Base-by-base conservation (phyloP, 106 monocot species). In the Apostasia ramifera region DNA sequence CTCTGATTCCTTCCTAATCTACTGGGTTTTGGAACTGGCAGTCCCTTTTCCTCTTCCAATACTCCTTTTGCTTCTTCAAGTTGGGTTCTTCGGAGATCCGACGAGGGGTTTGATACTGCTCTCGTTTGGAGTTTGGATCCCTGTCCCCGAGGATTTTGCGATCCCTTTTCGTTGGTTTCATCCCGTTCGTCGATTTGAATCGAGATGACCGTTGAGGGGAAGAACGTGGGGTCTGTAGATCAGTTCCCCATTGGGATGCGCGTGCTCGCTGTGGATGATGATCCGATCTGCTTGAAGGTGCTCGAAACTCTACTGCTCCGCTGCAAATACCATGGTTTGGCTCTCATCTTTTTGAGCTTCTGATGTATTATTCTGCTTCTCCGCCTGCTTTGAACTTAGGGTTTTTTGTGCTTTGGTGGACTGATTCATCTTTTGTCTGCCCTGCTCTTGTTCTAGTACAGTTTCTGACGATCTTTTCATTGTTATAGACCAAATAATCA, bases 261-360 rank as follows among this genome's bases (percentile, higher is more conserved):
- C 40, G 81, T 81, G 11, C 76, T 81, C n/a, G 76, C 76, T 40
- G 76, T 81, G 15, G 81, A 81, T 61, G 81, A 81, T 66, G 75
- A 81, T 44, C 68, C 66, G 55, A 67, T 47, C 55, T 81, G 81
- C 72, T 63, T 81, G 53, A 81, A 52, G 57, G 51, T 81, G 43
- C 62, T 81, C 51, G 81, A 81, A 55, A 55, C 13, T 38, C 71
- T 76, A 26, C 76, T 81, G n/a, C 76, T 38, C 26, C 71, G 60
- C 51, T 81, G 81, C 81, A 41, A 55, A 54, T 81, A 81, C 51
- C 66, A 76, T 61, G 81, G 81, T 81, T 45, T 26, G 72, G 47
- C 5, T 62, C 4, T n/a, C 56, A 26, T 56, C 13, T 4, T 50
- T 8, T 50, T 50, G 50, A 5, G 8, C 0, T 50, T 56, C 10